A percentile compares a stretch with the other conserved stretches of the same genome.
Conservation (phyloP, 1,284 basidiomycete species). For the Caloboletus inedulis region DNA sequence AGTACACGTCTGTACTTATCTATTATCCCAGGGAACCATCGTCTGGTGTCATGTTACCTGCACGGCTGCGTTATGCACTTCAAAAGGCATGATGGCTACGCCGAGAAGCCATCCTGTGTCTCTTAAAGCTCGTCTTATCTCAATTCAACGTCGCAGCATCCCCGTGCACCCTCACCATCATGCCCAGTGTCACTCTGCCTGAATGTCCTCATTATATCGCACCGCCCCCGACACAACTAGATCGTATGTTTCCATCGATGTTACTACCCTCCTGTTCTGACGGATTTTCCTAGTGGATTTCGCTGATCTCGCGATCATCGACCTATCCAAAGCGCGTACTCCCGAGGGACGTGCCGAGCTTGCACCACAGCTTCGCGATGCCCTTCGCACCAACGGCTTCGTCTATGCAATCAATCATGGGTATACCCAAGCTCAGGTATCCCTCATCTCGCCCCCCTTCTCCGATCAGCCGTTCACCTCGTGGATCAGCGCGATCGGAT, state of each 20-base stretch:
- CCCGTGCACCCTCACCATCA: slow-evolving; percentile 1
- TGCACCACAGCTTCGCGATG: slow-evolving; percentile 49
- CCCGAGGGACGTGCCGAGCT: slow-evolving; percentile 50
- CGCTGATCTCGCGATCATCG: slow-evolving; percentile 62
- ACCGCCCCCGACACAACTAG: slow-evolving; percentile 18
- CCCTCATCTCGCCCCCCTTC: neutral
- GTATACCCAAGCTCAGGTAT: slow-evolving; percentile 46
- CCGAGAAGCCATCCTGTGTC: neutral
- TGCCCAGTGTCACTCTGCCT: slow-evolving; percentile 11
- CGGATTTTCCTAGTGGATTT: slow-evolving; percentile 48
- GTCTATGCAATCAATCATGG: slow-evolving; percentile 63
- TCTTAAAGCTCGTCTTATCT: neutral
- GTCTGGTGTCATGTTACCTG: slow-evolving; percentile 5
- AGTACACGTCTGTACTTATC: neutral
- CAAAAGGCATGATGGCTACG: neutral
- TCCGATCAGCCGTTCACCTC: neutral
- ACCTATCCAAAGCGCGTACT: slow-evolving; percentile 52
- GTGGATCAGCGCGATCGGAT: slow-evolving; percentile 45
- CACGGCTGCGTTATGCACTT: neutral
- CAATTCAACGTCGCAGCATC: neutral
- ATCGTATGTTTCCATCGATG: slow-evolving; percentile 12
- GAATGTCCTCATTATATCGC: slow-evolving; percentile 20
- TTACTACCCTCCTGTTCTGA: neutral
- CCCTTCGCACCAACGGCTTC: slow-evolving; percentile 58
- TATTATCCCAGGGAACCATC: neutral